Evolutionary conservation across 768 basidiomycete genomes (phyloP).

Genomic region (Panaeolus cyanescens): DNA sequence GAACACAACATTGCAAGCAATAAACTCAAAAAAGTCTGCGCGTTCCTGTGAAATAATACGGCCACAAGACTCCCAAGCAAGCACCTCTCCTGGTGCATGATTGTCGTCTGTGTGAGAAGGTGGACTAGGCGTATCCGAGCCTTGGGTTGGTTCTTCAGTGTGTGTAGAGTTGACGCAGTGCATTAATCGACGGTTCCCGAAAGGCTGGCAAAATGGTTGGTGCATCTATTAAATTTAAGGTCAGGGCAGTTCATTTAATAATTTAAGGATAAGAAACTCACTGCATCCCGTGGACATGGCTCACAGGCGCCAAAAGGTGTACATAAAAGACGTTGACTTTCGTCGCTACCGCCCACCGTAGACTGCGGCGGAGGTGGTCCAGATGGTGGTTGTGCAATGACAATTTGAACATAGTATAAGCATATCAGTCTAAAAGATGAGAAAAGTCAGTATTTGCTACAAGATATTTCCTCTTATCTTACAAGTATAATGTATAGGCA

Average conservation of each 20-base stretch:
- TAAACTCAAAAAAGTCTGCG: constrained; percentile 89
- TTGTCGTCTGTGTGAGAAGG: constrained; percentile 17
- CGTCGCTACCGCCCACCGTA: constrained; percentile 26
- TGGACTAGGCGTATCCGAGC: constrained; percentile 17
- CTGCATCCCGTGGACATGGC: constrained; percentile 60
- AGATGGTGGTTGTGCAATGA: constrained; percentile 1
- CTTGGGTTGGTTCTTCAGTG: constrained; percentile 13
- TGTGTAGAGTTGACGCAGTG: constrained; percentile 64
- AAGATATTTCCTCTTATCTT: too few species aligned
- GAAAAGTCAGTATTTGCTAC: too few species aligned
- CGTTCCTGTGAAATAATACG: constrained; percentile 79
- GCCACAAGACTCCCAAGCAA: constrained; percentile 93
- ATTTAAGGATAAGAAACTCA: constrained; percentile 32
- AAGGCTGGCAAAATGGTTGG: constrained; percentile 94
- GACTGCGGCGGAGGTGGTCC: constrained; percentile 8
- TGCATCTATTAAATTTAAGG: constrained; percentile 50
- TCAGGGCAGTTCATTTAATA: background rate
- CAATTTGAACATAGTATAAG: constrained; percentile 10
- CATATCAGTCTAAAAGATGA: constrained; percentile 13
- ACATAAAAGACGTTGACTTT: constrained; percentile 21
- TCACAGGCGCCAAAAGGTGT: constrained; percentile 27
- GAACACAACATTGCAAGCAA: constrained; percentile 81
- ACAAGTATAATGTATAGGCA: constrained; percentile 32
- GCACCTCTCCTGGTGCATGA: constrained; percentile 54
- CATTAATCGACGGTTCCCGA: constrained; percentile 88